A percentile compares a stretch with the other conserved stretches of the same genome.
phyloP scores from a whole-genome alignment of 257 asterid species.

The Anisodus tanguticus region DNA sequence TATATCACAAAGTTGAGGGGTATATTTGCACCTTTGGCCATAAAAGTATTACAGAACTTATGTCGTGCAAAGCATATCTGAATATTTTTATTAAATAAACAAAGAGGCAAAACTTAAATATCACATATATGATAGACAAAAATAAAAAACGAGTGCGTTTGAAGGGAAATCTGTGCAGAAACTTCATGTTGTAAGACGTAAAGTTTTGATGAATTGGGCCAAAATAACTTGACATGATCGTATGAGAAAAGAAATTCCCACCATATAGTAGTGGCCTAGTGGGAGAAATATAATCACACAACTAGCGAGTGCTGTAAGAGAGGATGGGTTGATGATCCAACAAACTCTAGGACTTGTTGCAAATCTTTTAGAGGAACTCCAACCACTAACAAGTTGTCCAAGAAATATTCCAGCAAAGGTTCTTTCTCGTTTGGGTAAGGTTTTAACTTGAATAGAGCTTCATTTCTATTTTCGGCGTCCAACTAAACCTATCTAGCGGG shows the following conservation, averaged over 20 bases:
- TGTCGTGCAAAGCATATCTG: no score
- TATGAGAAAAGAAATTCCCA: neutral
- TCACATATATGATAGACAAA: no score
- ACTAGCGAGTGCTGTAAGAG: neutral
- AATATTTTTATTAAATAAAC: no score
- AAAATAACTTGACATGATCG: neutral
- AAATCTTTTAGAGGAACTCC: neutral
- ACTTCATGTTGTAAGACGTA: no score
- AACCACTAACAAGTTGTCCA: neutral
- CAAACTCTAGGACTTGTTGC: neutral
- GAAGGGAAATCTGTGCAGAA: no score
- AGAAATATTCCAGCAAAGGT: neutral
- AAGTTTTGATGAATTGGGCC: no score
- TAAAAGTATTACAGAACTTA: no score
- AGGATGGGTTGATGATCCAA: neutral
- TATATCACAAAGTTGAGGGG: no score
- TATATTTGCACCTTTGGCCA: no score
- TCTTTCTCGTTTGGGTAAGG: neutral
- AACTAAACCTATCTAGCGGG: neutral
- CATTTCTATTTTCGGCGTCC: neutral
- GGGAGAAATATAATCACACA: neutral
- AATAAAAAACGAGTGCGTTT: no score
- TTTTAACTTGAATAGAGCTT: slow-evolving; percentile 1
- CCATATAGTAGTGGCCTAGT: neutral
- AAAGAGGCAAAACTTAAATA: no score